Conservation (phyloP, 1,284 basidiomycete genomes). For the Ustilago xerochloae region DNA sequence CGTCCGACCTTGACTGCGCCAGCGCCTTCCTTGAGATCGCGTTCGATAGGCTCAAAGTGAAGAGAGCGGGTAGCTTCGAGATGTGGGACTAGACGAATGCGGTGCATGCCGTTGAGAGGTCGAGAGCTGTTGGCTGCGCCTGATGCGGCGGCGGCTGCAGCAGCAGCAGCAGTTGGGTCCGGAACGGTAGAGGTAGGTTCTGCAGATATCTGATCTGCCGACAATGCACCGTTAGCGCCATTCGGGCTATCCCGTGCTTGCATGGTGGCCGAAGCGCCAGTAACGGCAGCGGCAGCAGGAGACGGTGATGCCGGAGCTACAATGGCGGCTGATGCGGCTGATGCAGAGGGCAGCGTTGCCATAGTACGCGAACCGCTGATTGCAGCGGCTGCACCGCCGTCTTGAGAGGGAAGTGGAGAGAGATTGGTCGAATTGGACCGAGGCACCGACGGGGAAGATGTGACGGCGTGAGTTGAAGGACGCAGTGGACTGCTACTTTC, state of each 20-base stretch:
- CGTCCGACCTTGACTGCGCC: constrained; percentile 84
- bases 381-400: not conserved
- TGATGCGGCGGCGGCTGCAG: constrained; percentile 3
- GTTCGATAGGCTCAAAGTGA: constrained; percentile 89
- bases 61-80: constrained; percentile 89
- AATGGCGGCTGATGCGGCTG: constrained; percentile 1
- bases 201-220: not conserved
- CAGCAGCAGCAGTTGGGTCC: constrained; percentile 9
- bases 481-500: constrained; percentile 21
- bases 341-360: constrained; percentile 13
- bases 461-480: constrained; percentile 1
- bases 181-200: constrained; percentile 5
- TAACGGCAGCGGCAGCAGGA: not conserved
- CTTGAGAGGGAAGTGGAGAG: constrained; percentile 1
- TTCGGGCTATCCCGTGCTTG: not conserved
- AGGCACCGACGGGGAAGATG: constrained; percentile 11
- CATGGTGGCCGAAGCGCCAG: not conserved
- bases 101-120: constrained; percentile 66
- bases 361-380: constrained; percentile 21
- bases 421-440: constrained; percentile 25
- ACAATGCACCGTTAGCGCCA: constrained; percentile 9
- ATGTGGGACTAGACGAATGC: constrained; percentile 87
- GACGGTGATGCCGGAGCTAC: constrained; percentile 5
- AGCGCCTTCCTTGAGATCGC: constrained; percentile 75
- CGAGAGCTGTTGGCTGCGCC: constrained; percentile 8